A percentile compares a stretch with the other conserved stretches of the same genome.
Conservation (phyloP, 495 filamentous ascomycete genomes). For the Usnea hakonensis region DNA sequence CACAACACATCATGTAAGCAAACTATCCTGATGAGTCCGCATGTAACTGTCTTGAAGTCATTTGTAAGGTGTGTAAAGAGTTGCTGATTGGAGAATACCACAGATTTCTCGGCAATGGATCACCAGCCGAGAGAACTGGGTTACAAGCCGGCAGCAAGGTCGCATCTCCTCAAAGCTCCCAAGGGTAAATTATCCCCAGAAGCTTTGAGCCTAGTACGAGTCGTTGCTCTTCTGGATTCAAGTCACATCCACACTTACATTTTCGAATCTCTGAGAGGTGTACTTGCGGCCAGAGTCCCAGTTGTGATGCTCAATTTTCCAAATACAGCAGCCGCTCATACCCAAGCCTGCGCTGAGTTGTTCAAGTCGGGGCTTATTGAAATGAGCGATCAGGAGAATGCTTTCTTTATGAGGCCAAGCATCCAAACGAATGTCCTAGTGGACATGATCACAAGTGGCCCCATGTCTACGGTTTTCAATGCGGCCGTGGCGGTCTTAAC, state of each 20-base stretch:
- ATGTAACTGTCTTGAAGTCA: neutral
- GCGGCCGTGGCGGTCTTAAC: neutral
- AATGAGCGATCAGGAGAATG: neutral
- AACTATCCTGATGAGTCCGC: neutral
- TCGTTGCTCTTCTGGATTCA: slow-evolving; percentile 1
- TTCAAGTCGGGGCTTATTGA: neutral
- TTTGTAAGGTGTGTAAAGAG: neutral
- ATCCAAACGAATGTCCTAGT: neutral
- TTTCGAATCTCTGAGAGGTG: neutral
- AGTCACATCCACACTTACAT: neutral
- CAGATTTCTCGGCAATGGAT: neutral
- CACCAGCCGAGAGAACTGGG: neutral
- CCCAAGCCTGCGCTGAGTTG: neutral
- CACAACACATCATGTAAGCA: no score
- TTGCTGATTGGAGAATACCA: no score
- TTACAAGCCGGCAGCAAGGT: neutral
- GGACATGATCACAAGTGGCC: neutral
- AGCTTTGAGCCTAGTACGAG: neutral
- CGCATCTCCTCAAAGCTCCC: neutral
- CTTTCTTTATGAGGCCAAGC: neutral
- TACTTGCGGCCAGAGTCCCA: neutral
- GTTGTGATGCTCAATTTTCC: neutral
- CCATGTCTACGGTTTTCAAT: neutral
- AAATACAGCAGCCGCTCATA: neutral
- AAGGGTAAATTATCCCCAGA: neutral